These are phyloP conservation scores for Diplodia scrobiculata DNA, from an alignment of 2,329 filamentous ascomycete species.

Conservation along the genomic window DNA sequence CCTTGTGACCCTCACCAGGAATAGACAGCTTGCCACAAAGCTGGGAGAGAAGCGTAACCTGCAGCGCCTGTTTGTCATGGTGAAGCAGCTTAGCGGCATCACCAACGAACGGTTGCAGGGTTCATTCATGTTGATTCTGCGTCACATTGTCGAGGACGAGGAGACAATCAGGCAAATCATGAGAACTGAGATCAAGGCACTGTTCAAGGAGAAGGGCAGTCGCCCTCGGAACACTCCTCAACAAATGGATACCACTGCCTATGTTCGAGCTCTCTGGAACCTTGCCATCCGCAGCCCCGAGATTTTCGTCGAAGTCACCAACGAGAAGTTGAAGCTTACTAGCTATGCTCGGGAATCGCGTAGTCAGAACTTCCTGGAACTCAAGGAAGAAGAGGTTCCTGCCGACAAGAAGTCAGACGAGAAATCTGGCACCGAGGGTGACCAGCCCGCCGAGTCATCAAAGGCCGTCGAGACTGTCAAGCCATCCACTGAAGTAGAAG, in stretches of 20 bases:
- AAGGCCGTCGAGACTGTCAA: slow-evolving; percentile 32
- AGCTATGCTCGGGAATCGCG: slow-evolving; percentile 59
- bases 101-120: slow-evolving; percentile 74
- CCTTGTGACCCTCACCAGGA: slow-evolving; percentile 82
- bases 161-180: slow-evolving; percentile 89
- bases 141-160: slow-evolving; percentile 93
- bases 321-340: slow-evolving; percentile 76
- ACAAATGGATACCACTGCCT: slow-evolving; percentile 67
- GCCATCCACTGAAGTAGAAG: slow-evolving; percentile 47
- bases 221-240: slow-evolving; percentile 35
- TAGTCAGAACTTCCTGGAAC: slow-evolving; percentile 50
- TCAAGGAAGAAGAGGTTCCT: slow-evolving; percentile 53
- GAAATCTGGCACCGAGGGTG: neutral
- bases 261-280: slow-evolving; percentile 75
- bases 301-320: slow-evolving; percentile 82
- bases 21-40: slow-evolving; percentile 70
- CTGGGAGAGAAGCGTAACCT: slow-evolving; percentile 88
- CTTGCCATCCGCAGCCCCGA: slow-evolving; percentile 79
- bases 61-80: slow-evolving; percentile 89
- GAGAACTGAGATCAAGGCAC: slow-evolving; percentile 80
- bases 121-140: slow-evolving; percentile 80
- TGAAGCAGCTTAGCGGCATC: slow-evolving; percentile 82
- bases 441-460: slow-evolving; percentile 41
- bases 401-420: slow-evolving; percentile 20
- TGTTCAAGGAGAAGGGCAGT: slow-evolving; percentile 62